Evolutionary conservation across 164 flowering plant genomes (phyloP).

Genomic region (Piper longum): DNA sequence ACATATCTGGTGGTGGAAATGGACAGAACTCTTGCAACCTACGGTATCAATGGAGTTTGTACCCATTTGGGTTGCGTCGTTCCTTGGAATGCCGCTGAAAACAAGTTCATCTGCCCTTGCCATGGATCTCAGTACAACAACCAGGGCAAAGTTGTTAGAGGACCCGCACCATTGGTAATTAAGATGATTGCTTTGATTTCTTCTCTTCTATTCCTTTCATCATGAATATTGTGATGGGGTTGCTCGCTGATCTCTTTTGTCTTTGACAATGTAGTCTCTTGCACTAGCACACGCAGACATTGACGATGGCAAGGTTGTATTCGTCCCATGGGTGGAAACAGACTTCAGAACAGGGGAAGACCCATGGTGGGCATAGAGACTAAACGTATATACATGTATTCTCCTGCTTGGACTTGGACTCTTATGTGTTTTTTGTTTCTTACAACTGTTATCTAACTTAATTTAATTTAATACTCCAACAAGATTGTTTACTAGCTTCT

Average conservation of each 20-base stretch:
- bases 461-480: too few relatives aligned
- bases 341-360: slow-evolving; percentile 92
- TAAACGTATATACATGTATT: background rate
- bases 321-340: slow-evolving; percentile 86
- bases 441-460: too few relatives aligned
- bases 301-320: slow-evolving; percentile 76
- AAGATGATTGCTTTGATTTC: background rate
- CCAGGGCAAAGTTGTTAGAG: slow-evolving; percentile 81
- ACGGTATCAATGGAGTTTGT: slow-evolving; percentile 89
- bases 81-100: slow-evolving; percentile 70
- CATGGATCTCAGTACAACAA: slow-evolving; percentile 91
- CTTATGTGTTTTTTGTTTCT: too few relatives aligned
- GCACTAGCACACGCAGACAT: slow-evolving; percentile 77
- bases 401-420: background rate
- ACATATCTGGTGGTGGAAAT: slow-evolving; percentile 86
- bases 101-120: slow-evolving; percentile 90
- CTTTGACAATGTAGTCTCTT: slow-evolving; percentile 44
- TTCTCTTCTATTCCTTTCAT: background rate
- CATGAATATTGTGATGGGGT: background rate
- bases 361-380: slow-evolving; percentile 79
- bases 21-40: slow-evolving; percentile 72
- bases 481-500: background rate
- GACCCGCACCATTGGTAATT: slow-evolving; percentile 95
- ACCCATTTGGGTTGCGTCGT: slow-evolving; percentile 96
- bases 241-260: background rate